phyloP scores from a whole-genome alignment of 2,329 filamentous ascomycete genomes.

The Bipolaris cookei region DNA sequence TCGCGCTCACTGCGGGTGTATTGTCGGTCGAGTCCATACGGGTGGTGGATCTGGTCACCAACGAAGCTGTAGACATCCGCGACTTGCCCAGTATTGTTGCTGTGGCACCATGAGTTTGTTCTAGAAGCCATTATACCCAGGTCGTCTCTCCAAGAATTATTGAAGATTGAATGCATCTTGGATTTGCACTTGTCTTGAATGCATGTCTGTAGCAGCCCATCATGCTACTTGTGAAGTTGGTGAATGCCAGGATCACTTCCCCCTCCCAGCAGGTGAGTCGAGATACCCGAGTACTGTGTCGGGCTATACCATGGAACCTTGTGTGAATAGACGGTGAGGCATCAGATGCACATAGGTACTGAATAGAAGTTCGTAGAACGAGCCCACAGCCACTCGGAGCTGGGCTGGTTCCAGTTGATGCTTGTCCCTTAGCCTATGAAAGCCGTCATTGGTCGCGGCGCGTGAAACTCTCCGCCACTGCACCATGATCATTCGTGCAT shows the following conservation, averaged over 20 bases:
- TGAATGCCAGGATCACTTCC: not conserved
- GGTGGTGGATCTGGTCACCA: slow-evolving; percentile 73
- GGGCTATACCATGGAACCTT: not conserved
- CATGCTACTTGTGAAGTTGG: not conserved
- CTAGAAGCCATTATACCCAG: not conserved
- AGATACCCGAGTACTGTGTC: not conserved
- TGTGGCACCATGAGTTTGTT: slow-evolving; percentile 21
- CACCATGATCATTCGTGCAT: slow-evolving; percentile 17
- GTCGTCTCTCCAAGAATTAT: not conserved
- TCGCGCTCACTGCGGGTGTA: slow-evolving; percentile 70
- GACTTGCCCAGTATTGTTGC: slow-evolving; percentile 73
- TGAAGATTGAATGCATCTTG: not conserved
- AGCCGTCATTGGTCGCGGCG: slow-evolving; percentile 23
- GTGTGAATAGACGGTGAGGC: not conserved
- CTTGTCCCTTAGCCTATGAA: slow-evolving; percentile 19
- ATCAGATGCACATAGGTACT: not conserved
- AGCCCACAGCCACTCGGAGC: slow-evolving; percentile 1
- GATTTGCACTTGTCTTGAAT: not conserved
- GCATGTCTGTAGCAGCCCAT: not conserved
- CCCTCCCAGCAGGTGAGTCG: not conserved
- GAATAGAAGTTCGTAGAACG: slow-evolving; percentile 1
- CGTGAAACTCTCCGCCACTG: slow-evolving; percentile 26
- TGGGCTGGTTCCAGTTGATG: slow-evolving; percentile 9
- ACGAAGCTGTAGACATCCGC: slow-evolving; percentile 78
- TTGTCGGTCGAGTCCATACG: slow-evolving; percentile 74